These are phyloP conservation scores for Dentipellis sp. DNA, from an alignment of 768 basidiomycete genomes.

Conservation along the genomic window DNA sequence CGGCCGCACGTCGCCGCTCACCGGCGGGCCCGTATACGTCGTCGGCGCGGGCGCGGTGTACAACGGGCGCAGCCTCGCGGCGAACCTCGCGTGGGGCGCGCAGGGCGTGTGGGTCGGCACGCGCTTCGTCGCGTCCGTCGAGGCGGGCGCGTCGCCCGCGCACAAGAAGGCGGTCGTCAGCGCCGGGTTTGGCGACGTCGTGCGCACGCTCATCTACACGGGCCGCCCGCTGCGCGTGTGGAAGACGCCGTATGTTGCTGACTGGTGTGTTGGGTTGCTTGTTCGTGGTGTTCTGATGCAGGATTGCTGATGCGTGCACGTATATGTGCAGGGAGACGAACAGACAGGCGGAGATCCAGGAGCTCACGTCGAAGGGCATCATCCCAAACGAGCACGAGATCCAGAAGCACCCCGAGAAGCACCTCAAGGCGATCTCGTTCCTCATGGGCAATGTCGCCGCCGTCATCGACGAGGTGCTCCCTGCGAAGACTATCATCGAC, in stretches of 20 bases:
- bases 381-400: conserved; percentile 67
- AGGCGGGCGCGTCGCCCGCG: conserved; percentile 73
- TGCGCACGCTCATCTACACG: conserved; percentile 82
- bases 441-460: conserved; percentile 80
- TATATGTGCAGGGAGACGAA: conserved; percentile 53
- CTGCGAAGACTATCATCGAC: conserved; percentile 78
- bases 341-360: conserved; percentile 71
- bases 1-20: conserved; percentile 70
- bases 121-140: conserved; percentile 75
- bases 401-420: conserved; percentile 75
- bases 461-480: conserved; percentile 64
- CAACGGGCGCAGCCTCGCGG: conserved; percentile 81
- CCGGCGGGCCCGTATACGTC: conserved; percentile 64
- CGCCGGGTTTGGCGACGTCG: conserved; percentile 69
- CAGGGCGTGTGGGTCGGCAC: conserved; percentile 16
- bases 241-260: conserved; percentile 75
- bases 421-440: conserved; percentile 56
- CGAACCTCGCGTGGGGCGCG: conserved; percentile 85
- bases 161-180: conserved; percentile 74
- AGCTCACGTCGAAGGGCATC: conserved; percentile 76
- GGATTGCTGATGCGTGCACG: background rate
- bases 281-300: background rate
- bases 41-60: conserved; percentile 46
- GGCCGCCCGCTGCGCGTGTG: conserved; percentile 84
- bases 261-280: conserved; percentile 45